phyloP scores from a whole-genome alignment of 1,284 basidiomycete genomes.

The Cutaneotrichosporon sp. region DNA sequence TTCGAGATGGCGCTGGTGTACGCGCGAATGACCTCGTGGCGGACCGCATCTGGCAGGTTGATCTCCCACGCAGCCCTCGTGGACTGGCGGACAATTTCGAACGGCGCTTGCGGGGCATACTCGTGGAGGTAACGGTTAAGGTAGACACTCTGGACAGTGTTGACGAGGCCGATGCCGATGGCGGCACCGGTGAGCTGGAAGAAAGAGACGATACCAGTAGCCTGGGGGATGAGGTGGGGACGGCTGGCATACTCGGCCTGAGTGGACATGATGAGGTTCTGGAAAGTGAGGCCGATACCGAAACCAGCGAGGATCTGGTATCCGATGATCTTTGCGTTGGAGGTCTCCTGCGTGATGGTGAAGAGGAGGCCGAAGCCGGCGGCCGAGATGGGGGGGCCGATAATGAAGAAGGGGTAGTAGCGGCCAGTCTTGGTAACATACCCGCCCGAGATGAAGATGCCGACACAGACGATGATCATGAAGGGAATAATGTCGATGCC shows the following conservation, averaged over 20 bases:
- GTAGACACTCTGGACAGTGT: slow-evolving; percentile 46
- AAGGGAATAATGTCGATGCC: slow-evolving; percentile 53
- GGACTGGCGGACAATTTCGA: slow-evolving; percentile 36
- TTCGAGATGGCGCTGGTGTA: slow-evolving; percentile 49
- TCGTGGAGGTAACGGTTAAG: slow-evolving; percentile 30
- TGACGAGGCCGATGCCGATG: slow-evolving; percentile 49
- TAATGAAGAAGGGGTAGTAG: slow-evolving; percentile 49
- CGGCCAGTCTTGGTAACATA: slow-evolving; percentile 43
- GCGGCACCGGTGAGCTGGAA: slow-evolving; percentile 50
- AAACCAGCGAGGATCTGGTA: slow-evolving; percentile 52
- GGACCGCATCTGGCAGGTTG: slow-evolving; percentile 31
- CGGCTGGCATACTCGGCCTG: slow-evolving; percentile 49
- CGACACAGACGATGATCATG: slow-evolving; percentile 47
- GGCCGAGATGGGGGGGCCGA: slow-evolving; percentile 37
- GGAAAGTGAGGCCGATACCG: slow-evolving; percentile 40
- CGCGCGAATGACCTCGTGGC: slow-evolving; percentile 47
- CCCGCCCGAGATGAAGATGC: slow-evolving; percentile 47
- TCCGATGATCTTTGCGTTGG: slow-evolving; percentile 47
- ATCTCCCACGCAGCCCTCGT: slow-evolving; percentile 35
- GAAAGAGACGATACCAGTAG: slow-evolving; percentile 47
- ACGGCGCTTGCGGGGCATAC: slow-evolving; percentile 36
- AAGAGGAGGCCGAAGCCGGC: slow-evolving; percentile 52
- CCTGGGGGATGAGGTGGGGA: slow-evolving; percentile 34
- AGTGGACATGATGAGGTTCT: slow-evolving; percentile 48
- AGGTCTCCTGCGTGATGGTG: slow-evolving; percentile 45